Conservation (phyloP, 495 filamentous ascomycete genomes). For the Echria macrotheca region DNA sequence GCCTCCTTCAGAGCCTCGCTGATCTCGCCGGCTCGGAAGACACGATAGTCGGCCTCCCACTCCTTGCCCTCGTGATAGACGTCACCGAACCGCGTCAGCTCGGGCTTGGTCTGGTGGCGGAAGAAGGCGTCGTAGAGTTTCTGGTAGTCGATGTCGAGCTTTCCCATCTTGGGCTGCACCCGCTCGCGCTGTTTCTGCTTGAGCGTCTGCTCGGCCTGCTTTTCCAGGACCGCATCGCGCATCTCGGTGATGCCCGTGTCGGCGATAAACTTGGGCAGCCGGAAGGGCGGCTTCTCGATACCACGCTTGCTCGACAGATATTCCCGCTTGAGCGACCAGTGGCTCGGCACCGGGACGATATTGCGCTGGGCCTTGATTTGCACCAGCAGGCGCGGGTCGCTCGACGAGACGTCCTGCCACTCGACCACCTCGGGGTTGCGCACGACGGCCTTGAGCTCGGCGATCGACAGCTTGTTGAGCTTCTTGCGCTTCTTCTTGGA, state of each 20-base stretch:
- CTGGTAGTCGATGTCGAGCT: slow-evolving; percentile 95
- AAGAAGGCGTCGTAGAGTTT: slow-evolving; percentile 98
- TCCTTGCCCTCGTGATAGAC: slow-evolving; percentile 99
- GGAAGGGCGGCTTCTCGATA: slow-evolving; percentile 89
- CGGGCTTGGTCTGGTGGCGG: slow-evolving; percentile 91
- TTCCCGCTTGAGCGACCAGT: slow-evolving; percentile 94
- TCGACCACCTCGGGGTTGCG: slow-evolving; percentile 90
- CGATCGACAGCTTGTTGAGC: slow-evolving; percentile 85
- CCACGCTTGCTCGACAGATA: slow-evolving; percentile 94
- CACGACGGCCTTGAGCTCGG: slow-evolving; percentile 89
- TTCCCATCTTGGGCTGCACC: slow-evolving; percentile 94
- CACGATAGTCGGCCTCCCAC: slow-evolving; percentile 88
- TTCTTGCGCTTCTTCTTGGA: slow-evolving; percentile 93
- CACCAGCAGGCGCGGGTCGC: slow-evolving; percentile 82
- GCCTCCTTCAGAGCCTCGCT: slow-evolving; percentile 89
- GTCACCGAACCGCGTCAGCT: slow-evolving; percentile 89
- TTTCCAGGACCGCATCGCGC: slow-evolving; percentile 93
- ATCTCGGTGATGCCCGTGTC: slow-evolving; percentile 97
- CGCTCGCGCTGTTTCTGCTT: slow-evolving; percentile 95
- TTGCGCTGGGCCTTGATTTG: slow-evolving; percentile 94
- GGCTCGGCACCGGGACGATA: slow-evolving; percentile 86
- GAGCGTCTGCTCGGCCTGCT: slow-evolving; percentile 81
- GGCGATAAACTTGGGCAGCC: slow-evolving; percentile 92
- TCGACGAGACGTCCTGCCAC: slow-evolving; percentile 93
- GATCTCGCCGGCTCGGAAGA: slow-evolving; percentile 84